Evolutionary conservation across 495 filamentous ascomycete genomes (phyloP).

Genomic region (Schizothecium vesticola): DNA sequence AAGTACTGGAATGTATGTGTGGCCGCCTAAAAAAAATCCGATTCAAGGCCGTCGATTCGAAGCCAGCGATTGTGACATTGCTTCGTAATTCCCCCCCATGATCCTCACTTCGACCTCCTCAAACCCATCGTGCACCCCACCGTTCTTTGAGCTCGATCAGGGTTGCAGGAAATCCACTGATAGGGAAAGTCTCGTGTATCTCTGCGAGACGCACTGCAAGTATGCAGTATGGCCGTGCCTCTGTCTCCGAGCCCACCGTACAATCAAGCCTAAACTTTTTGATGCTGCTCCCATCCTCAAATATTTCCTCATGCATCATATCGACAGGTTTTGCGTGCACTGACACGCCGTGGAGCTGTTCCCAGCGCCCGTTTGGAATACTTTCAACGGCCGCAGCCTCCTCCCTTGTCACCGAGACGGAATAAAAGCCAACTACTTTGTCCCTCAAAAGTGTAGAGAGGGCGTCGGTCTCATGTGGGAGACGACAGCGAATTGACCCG

Average conservation of each 20-base stretch:
- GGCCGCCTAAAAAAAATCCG: too few relatives aligned
- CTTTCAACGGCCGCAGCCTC: neutral
- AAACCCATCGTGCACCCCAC: neutral
- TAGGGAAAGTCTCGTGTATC: neutral
- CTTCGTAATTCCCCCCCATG: too few relatives aligned
- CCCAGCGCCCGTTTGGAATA: neutral
- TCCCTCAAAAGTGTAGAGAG: neutral
- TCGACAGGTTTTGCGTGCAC: neutral
- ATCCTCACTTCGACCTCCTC: neutral
- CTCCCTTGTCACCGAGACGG: neutral
- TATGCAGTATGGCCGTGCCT: neutral
- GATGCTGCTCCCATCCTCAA: neutral
- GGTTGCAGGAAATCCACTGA: constrained; percentile 11
- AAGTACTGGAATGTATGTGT: too few relatives aligned
- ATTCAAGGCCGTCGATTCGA: too few relatives aligned
- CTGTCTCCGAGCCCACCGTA: neutral
- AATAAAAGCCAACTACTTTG: neutral
- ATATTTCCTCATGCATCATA: neutral
- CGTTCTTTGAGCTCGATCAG: neutral
- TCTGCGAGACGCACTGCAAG: neutral
- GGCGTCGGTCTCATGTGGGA: neutral
- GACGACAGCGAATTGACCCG: neutral
- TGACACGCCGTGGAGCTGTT: neutral
- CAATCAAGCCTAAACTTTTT: neutral
- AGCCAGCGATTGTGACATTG: too few relatives aligned